phyloP scores from a whole-genome alignment of 169 alveolate species.

The Plasmodium inui region DNA sequence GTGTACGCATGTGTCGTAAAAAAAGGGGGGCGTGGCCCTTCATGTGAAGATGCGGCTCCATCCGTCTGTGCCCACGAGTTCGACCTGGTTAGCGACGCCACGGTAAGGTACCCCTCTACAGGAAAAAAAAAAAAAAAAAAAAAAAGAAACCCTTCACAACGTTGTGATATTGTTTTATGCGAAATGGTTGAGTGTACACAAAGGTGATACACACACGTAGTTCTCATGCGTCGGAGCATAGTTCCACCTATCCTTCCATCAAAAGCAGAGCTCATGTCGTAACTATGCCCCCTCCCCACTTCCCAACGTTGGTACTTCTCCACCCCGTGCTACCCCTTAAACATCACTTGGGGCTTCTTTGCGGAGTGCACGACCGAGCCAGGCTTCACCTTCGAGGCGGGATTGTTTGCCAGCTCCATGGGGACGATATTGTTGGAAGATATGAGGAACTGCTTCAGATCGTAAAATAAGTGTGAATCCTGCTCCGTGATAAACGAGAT shows the following conservation, averaged over 20 bases:
- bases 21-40: not conserved
- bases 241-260: no score
- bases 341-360: conserved; percentile 30
- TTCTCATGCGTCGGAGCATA: no score
- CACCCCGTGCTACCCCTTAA: conserved; percentile 31
- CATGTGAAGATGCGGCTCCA: not conserved
- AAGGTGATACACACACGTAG: not conserved
- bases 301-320: not conserved
- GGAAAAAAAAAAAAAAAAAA: not conserved
- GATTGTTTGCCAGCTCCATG: conserved; percentile 90
- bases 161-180: not conserved
- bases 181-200: not conserved
- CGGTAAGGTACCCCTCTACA: not conserved
- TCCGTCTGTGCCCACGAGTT: not conserved
- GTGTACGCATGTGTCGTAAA: not conserved
- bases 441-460: conserved; percentile 90
- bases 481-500: conserved; percentile 94
- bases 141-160: not conserved
- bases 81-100: not conserved
- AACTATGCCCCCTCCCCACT: no score
- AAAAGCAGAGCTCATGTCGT: no score
- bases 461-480: conserved; percentile 93
- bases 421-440: conserved; percentile 94
- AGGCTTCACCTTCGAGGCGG: conserved; percentile 90
- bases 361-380: conserved; percentile 76